Conservation (phyloP, 2,329 filamentous ascomycete species). For the Aspergillus awamori region DNA sequence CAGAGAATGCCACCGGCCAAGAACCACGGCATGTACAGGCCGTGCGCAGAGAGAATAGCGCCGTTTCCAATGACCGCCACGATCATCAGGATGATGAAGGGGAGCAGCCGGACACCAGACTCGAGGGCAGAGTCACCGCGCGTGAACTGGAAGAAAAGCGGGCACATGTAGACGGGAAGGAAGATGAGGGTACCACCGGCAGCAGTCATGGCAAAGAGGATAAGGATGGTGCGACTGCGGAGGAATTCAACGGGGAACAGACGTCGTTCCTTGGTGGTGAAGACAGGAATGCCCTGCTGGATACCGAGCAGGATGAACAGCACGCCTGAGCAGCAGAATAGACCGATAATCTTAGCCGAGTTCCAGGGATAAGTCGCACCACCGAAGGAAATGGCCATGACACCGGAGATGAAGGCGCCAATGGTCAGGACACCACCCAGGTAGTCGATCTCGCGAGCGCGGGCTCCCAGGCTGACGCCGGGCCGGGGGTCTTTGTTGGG, state of each 20-base stretch:
- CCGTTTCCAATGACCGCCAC: constrained; percentile 27
- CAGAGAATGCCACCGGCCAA: constrained; percentile 25
- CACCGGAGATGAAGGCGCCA: constrained; percentile 42
- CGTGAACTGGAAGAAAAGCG: constrained; percentile 58
- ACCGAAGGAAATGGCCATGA: constrained; percentile 57
- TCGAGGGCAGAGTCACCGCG: constrained; percentile 41
- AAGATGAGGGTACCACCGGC: background rate
- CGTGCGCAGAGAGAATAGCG: constrained; percentile 18
- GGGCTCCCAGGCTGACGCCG: constrained; percentile 32
- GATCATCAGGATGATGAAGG: constrained; percentile 26
- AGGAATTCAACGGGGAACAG: constrained; percentile 55
- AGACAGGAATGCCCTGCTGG: constrained; percentile 49
- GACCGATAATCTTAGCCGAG: constrained; percentile 28
- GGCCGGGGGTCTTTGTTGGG: constrained; percentile 31
- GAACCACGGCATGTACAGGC: constrained; percentile 27
- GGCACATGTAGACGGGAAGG: constrained; percentile 25
- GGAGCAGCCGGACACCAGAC: constrained; percentile 35
- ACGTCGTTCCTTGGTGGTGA: constrained; percentile 49
- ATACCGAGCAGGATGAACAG: constrained; percentile 49
- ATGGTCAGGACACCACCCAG: constrained; percentile 50
- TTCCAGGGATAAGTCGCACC: constrained; percentile 55
- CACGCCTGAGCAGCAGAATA: constrained; percentile 42
- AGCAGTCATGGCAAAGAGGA: constrained; percentile 4
- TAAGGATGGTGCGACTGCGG: background rate
- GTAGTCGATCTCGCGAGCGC: constrained; percentile 35